Evolutionary conservation across 2,329 filamentous ascomycete species (phyloP).

Genomic region (Botryotinia globosa): DNA sequence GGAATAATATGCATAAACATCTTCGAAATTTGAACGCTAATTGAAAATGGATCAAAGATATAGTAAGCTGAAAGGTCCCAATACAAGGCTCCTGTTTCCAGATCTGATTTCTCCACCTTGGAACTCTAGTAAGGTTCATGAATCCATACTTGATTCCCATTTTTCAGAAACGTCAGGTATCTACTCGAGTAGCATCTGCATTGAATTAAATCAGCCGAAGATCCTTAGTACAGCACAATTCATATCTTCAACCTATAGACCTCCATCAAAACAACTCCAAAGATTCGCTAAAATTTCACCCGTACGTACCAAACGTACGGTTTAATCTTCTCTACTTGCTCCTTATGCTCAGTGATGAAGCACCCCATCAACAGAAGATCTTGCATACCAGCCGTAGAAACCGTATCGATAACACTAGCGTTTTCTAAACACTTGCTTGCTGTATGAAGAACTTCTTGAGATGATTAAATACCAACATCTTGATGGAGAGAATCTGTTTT

Average conservation of each 20-base stretch:
- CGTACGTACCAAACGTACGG: not conserved
- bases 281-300: too few relatives aligned
- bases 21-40: too few relatives aligned
- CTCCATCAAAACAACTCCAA: too few relatives aligned
- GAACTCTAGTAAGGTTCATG: not conserved
- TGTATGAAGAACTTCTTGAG: not conserved
- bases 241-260: not conserved
- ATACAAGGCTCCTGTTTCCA: too few relatives aligned
- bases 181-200: not conserved
- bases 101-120: too few relatives aligned
- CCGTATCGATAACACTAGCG: fast-evolving
- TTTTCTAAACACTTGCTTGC: not conserved
- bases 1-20: too few relatives aligned
- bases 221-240: not conserved
- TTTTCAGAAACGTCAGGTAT: fast-evolving
- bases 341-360: not conserved
- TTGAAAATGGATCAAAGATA: too few relatives aligned
- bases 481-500: fast-evolving
- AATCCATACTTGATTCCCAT: not conserved
- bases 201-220: fast-evolving
- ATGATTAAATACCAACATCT: not conserved
- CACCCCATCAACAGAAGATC: too few relatives aligned
- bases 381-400: not conserved
- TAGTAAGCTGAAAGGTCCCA: too few relatives aligned
- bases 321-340: fast-evolving